Percentiles rank a stretch among this genome's conserved stretches.
phyloP scores from a whole-genome alignment of 164 flowering plant genomes.

The Nelumbo lutea region DNA sequence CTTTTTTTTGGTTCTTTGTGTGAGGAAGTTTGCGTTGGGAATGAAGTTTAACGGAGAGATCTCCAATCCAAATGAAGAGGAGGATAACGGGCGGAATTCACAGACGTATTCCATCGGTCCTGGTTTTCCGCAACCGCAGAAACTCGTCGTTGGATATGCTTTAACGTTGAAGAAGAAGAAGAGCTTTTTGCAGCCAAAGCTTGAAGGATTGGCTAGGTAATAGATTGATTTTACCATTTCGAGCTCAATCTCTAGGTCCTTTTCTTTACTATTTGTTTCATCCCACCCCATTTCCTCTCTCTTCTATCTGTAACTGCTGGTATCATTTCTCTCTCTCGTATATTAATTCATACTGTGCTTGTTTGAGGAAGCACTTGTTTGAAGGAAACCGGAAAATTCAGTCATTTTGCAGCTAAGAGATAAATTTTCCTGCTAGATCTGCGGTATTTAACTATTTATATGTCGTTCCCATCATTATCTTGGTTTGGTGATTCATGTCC shows the following conservation, averaged over 20 bases:
- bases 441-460: background rate
- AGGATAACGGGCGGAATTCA: slow-evolving; percentile 15
- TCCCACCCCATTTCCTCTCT: no score
- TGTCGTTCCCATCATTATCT: background rate
- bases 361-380: background rate
- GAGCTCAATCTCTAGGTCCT: background rate
- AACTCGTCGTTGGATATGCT: slow-evolving; percentile 61
- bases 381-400: background rate
- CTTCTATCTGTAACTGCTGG: no score
- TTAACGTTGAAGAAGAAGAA: slow-evolving; percentile 63
- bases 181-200: slow-evolving; percentile 66
- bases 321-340: background rate
- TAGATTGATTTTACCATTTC: background rate
- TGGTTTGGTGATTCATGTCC: background rate
- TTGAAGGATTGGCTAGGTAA: slow-evolving; percentile 55
- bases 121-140: slow-evolving; percentile 22
- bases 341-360: background rate
- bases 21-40: slow-evolving; percentile 2
- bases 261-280: background rate
- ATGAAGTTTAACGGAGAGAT: slow-evolving; percentile 46
- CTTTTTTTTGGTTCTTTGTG: background rate
- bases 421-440: no score
- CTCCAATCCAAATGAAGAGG: slow-evolving; percentile 15
- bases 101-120: slow-evolving; percentile 12
- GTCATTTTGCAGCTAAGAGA: no score